Evolutionary conservation across 106 monocot genomes (phyloP), one percentile per base, ranked within the genome.

Genomic region (Apostasia ramifera): DNA sequence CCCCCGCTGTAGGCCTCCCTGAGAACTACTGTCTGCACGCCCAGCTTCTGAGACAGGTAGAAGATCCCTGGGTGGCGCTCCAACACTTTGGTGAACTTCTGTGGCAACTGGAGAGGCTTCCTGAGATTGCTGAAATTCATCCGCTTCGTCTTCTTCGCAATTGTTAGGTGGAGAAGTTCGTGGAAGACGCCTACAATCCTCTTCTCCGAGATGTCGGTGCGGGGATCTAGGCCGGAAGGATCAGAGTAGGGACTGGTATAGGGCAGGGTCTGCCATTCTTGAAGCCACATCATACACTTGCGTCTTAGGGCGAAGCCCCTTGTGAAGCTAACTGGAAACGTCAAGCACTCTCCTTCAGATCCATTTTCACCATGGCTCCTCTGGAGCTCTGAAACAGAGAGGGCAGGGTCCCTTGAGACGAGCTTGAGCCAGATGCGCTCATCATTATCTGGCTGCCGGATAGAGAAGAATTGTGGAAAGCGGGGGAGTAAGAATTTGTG

Each of bases 1-100:
- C 77, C 81, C 8, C 73, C 69, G 1, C 66, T 75, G 44, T 91
- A 95, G 38, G 79, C 95, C 66, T 95, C 95, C 40, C 95, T 57
- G 56, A 95, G 91, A 55, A 95, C 88, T 1, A 95, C 84, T 4
- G 95, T 95, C 69, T 95, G 83, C n/a, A 78, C 81, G 5, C 66
- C 91, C 59, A 91, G 58, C 80, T 91, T 91, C 55, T 68, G 57
- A 9, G 95, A 95, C 3, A 95, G 61, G 64, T 95, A 95, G 72
- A 95, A 95, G 39, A 95, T 81, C n/a, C 95, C 91, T 1, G 95
- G 91, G 47, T 95, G 95, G 53, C 95, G 76, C 57, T 81, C 88
- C 38, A 95, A 95, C 46, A 95, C 91, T 73, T 91, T 95, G 66
- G 95, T 88, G 68, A 95, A 95, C 86, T 88, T 95, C 66, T 82